A percentile compares a stretch with the other conserved stretches of the same genome.
phyloP scores from a whole-genome alignment of 345 rosid species.

The Conringia planisiliqua region DNA sequence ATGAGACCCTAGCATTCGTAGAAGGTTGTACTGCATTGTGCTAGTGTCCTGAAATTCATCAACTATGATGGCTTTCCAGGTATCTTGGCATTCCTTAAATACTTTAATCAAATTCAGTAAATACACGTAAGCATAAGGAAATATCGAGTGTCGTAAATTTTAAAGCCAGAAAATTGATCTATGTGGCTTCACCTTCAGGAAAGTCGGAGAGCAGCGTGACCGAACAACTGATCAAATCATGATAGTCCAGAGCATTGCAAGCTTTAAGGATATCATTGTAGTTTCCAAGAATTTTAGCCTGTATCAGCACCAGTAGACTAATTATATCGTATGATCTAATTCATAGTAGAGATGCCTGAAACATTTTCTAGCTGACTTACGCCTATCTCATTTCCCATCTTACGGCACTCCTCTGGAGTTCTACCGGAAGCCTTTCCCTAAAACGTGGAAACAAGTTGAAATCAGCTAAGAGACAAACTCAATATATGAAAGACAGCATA shows the following conservation, averaged over 20 bases:
- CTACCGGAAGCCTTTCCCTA: slow-evolving; percentile 94
- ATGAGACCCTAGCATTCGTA: slow-evolving; percentile 71
- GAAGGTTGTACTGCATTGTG: slow-evolving; percentile 76
- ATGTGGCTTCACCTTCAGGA: slow-evolving; percentile 67
- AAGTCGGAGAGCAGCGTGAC: slow-evolving; percentile 65
- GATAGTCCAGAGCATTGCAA: slow-evolving; percentile 93
- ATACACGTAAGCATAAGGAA: slow-evolving; percentile 17
- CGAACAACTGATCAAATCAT: slow-evolving; percentile 82
- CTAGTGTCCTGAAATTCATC: slow-evolving; percentile 99
- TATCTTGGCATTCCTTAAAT: slow-evolving; percentile 63
- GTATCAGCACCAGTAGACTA: slow-evolving; percentile 37
- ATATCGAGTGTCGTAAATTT: slow-evolving; percentile 15
- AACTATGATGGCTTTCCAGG: slow-evolving; percentile 82
- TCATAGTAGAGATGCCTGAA: slow-evolving; percentile 20
- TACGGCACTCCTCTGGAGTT: slow-evolving; percentile 56
- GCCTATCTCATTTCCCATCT: slow-evolving; percentile 65
- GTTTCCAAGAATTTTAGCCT: slow-evolving; percentile 73
- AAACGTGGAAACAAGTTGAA: slow-evolving; percentile 21
- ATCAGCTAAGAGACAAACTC: not conserved
- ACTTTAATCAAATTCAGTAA: slow-evolving; percentile 42
- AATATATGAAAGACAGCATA: not conserved
- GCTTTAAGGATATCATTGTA: slow-evolving; percentile 65
- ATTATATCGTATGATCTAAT: slow-evolving; percentile 23
- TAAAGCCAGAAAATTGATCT: not conserved
- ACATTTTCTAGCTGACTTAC: slow-evolving; percentile 48